Evolutionary conservation across 371 early-diverging fungal genomes (phyloP), one percentile per base, ranked within the genome.

Genomic region (Batrachochytrium dendrobatidis): DNA sequence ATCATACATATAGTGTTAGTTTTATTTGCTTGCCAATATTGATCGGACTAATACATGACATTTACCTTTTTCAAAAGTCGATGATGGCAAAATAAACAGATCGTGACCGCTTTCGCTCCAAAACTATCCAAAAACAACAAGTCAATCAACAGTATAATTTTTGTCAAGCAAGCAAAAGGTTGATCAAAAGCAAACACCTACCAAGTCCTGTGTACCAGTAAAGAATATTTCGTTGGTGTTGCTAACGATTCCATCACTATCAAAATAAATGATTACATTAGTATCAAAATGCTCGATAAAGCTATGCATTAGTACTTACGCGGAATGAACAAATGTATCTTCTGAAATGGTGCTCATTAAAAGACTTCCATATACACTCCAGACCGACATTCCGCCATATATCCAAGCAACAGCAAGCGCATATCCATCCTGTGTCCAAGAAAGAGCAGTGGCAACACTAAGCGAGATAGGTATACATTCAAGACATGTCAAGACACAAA

Each of bases 351-450:
- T 77, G 31, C 82, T 75, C 53, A 82, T 81, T 5, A 91, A 60
- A n/a, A 85, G 65, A 2, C 77, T 69, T 6, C 92, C 92, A 65
- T 82, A 91, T 1, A 85, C 85, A 72, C 88, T 89, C 88, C 89
- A 90, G 3, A 89, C 68, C 1, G 86, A 76, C 20, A 89, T 58
- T 17, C 91, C 85, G 31, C 79, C 81, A 45, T 65, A 55, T 31
- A 64, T 69, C 73, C 82, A 87, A 25, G 86, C 87, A 52, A 83
- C 86, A 1, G 89, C 86, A 17, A 91, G 62, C 0, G 86, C 86
- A 59, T 80, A 81, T 34, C 90, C 89, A 67, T 89, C 88, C 7
- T 79, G 75, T 17, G 88, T 83, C 92, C 92, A 91, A 25, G 72
- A 74, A 18, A 91, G 43, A 0, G 79, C 65, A 31, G 45, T 62